A percentile compares a stretch with the other conserved stretches of the same genome.
These are phyloP conservation scores for Aspergillus leporis DNA, from an alignment of 495 filamentous ascomycete genomes.

Conservation along the genomic window DNA sequence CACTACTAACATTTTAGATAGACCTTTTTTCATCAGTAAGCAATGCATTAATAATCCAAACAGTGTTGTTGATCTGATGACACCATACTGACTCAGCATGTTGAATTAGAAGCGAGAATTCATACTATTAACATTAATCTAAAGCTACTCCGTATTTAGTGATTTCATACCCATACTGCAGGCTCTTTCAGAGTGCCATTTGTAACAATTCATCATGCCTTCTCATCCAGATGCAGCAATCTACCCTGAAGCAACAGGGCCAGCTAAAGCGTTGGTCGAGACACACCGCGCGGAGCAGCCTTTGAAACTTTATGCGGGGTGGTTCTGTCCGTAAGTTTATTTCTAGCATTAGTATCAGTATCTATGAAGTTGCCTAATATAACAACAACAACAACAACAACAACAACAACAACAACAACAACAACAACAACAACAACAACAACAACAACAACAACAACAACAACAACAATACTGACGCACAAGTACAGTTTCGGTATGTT, in stretches of 20 bases:
- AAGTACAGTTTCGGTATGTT: constrained; percentile 31
- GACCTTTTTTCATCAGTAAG: background rate
- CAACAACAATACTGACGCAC: constrained; percentile 10
- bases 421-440: background rate
- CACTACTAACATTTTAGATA: background rate
- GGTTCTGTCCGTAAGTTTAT: constrained; percentile 55
- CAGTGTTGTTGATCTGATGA: background rate
- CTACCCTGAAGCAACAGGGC: constrained; percentile 53
- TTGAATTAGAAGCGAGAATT: too few relatives aligned
- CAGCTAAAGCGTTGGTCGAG: constrained; percentile 48
- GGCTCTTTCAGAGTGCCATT: background rate
- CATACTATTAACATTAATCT: too few relatives aligned
- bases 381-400: too few relatives aligned
- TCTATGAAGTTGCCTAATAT: background rate
- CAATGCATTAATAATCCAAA: background rate
- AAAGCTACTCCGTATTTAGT: too few relatives aligned
- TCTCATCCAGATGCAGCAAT: constrained; percentile 47
- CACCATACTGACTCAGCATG: constrained; percentile 6
- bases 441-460: constrained; percentile 3
- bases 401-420: background rate
- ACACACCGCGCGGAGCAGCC: constrained; percentile 49
- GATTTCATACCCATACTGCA: background rate
- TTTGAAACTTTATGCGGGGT: constrained; percentile 65
- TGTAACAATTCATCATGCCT: constrained; percentile 18
- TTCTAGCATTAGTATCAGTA: background rate